phyloP scores from a whole-genome alignment of 2,329 filamentous ascomycete genomes.

The Drechslera avenae region DNA sequence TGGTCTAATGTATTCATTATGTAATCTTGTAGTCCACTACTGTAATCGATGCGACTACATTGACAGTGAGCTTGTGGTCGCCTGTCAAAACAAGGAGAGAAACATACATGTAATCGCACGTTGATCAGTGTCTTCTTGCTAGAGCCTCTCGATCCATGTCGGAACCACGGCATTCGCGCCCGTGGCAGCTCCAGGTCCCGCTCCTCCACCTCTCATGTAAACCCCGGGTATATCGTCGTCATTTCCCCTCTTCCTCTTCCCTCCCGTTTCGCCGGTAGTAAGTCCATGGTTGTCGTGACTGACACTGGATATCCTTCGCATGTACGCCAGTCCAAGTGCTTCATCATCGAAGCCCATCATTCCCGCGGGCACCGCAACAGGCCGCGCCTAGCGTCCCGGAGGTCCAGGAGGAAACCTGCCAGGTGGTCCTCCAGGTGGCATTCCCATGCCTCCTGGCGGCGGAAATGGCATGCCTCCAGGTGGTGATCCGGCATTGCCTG shows the following conservation, averaged over 20 bases:
- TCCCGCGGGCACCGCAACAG: constrained; percentile 12
- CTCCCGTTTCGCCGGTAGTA: constrained; percentile 3
- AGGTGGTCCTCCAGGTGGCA: constrained; percentile 33
- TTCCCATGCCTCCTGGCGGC: constrained; percentile 13
- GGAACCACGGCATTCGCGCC: constrained; percentile 27
- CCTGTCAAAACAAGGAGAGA: neutral
- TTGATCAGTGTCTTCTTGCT: neutral
- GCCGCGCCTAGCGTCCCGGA: constrained; percentile 31
- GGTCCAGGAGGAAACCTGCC: constrained; percentile 34
- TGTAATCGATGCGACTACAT: constrained; percentile 13
- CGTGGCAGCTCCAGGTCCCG: constrained; percentile 20
- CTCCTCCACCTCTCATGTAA: constrained; percentile 14
- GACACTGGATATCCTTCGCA: constrained; percentile 10
- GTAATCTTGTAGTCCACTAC: neutral
- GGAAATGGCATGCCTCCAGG: constrained; percentile 38
- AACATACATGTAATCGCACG: neutral
- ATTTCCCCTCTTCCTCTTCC: constrained; percentile 18
- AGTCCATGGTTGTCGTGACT: constrained; percentile 3
- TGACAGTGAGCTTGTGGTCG: constrained; percentile 15
- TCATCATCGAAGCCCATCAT: constrained; percentile 4
- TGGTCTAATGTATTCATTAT: neutral
- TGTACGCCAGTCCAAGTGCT: constrained; percentile 3
- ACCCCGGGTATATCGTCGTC: constrained; percentile 23
- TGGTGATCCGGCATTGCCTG: constrained; percentile 36
- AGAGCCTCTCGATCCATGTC: constrained; percentile 13